phyloP scores from a whole-genome alignment of 1,139 yeast genomes.

The Yamadazyma oceani region DNA sequence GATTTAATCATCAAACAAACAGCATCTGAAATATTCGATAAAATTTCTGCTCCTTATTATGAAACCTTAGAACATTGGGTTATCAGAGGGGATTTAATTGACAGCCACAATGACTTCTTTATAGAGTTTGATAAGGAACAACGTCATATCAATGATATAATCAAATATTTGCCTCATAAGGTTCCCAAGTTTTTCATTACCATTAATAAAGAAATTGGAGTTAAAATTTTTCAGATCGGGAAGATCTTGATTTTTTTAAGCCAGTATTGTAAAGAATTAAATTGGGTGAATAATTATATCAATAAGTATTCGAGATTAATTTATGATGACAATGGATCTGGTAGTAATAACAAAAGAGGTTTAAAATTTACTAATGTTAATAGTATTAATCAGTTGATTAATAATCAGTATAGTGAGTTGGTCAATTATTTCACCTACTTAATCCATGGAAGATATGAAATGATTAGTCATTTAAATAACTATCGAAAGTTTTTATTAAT shows the following conservation, averaged over 20 bases:
- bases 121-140: constrained; percentile 40
- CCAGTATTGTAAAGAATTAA: constrained; percentile 52
- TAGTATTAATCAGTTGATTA: constrained; percentile 34
- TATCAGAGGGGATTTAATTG: constrained; percentile 59
- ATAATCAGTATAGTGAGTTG: constrained; percentile 57
- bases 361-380: constrained; percentile 32
- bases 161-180: constrained; percentile 33
- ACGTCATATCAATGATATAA: constrained; percentile 37
- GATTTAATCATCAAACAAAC: constrained; percentile 51
- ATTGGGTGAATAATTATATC: constrained; percentile 40
- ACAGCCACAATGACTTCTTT: constrained; percentile 68
- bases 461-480: constrained; percentile 55
- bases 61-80: constrained; percentile 69
- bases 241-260: constrained; percentile 71
- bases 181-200: constrained; percentile 61
- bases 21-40: constrained; percentile 46
- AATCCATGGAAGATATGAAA: constrained; percentile 48
- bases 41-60: constrained; percentile 60
- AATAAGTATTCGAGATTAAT: constrained; percentile 36
- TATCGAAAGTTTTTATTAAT: constrained; percentile 69
- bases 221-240: constrained; percentile 72
- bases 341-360: constrained; percentile 20
- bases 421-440: constrained; percentile 52
- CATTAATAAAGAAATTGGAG: constrained; percentile 40
- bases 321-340: constrained; percentile 21